Percentiles rank a stretch among this genome's conserved stretches.
These are phyloP conservation scores for Oenanthe javanica DNA, from an alignment of 140 eudicot genomes.

Conservation along the genomic window DNA sequence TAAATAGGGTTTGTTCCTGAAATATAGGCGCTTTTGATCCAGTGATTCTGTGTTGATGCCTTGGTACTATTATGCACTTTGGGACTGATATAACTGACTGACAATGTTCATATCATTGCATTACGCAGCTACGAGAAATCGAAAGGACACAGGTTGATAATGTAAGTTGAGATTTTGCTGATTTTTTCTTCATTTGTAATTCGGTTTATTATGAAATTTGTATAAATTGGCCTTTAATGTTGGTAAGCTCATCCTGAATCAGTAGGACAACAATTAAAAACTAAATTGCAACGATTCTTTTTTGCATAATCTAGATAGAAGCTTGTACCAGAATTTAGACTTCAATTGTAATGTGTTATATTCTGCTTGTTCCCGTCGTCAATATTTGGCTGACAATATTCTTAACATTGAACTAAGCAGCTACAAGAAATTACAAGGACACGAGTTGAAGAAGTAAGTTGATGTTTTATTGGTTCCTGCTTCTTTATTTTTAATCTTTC, in stretches of 20 bases:
- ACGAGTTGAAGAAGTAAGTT: constrained; percentile 6
- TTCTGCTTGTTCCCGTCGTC: background rate
- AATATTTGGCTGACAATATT: background rate
- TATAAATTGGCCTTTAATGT: background rate
- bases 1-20: background rate
- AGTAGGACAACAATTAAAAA: background rate
- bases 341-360: background rate
- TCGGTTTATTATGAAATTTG: background rate
- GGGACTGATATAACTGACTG: background rate
- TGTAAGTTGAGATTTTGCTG: constrained; percentile 6
- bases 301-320: background rate
- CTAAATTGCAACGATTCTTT: background rate
- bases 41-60: background rate
- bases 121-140: constrained; percentile 4
- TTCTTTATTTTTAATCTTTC: background rate
- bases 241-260: background rate
- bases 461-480: background rate
- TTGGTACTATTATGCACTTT: background rate
- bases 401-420: background rate
- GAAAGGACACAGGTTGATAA: constrained; percentile 4
- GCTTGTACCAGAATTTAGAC: background rate
- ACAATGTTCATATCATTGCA: background rate
- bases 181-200: background rate
- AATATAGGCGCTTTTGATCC: background rate
- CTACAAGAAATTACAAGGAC: background rate